These are phyloP conservation scores for Cymbidium sinense DNA, from an alignment of 106 monocot species.

Conservation along the genomic window DNA sequence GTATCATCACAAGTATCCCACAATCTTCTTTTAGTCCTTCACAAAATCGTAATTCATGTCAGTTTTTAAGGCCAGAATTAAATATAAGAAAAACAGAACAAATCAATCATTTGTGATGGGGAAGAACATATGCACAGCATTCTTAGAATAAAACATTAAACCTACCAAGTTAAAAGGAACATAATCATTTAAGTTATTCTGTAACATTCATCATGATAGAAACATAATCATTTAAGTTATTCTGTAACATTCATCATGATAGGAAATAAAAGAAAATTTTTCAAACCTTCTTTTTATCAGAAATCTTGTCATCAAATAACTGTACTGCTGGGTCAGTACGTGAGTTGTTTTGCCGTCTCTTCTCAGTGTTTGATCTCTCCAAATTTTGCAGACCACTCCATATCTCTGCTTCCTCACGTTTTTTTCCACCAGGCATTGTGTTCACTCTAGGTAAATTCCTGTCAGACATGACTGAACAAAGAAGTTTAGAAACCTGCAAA, in stretches of 20 bases:
- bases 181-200: neutral
- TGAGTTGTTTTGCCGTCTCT: conserved; percentile 19
- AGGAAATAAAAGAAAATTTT: neutral
- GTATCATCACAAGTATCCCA: neutral
- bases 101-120: neutral
- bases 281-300: conserved; percentile 74
- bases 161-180: neutral
- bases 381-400: conserved; percentile 30
- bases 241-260: too few relatives aligned
- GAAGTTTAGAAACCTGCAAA: neutral
- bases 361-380: conserved; percentile 70
- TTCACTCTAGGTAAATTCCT: conserved; percentile 52
- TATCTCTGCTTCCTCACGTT: conserved; percentile 22
- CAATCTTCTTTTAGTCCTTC: neutral
- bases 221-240: too few relatives aligned
- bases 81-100: neutral
- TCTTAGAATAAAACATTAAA: neutral
- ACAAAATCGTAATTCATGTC: neutral
- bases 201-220: neutral
- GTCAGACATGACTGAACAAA: conserved; percentile 40
- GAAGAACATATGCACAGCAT: neutral
- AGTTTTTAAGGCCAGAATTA: neutral
- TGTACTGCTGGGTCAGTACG: conserved; percentile 38
- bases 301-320: conserved; percentile 73
- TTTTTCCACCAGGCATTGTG: conserved; percentile 44